Evolutionary conservation across 2,329 filamentous ascomycete genomes (phyloP).

Genomic region (Epichloe brachyelytri): DNA sequence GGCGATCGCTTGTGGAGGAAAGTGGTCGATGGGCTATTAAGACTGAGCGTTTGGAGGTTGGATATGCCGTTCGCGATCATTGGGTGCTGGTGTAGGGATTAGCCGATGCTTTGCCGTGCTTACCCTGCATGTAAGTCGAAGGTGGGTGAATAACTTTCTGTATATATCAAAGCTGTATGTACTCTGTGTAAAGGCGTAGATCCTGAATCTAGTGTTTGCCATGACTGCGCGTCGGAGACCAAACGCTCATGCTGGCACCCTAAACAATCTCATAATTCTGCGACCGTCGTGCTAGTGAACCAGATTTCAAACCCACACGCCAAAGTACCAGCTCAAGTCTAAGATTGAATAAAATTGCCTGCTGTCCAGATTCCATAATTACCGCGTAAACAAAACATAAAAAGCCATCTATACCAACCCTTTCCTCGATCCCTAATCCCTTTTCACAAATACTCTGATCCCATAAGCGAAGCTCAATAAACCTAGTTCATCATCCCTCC

Average conservation of each 20-base stretch:
- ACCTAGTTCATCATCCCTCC: no score
- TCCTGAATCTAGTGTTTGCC: no score
- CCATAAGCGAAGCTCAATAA: no score
- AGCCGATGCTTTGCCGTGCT: constrained; percentile 10
- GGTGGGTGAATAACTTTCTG: background rate
- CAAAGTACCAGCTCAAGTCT: no score
- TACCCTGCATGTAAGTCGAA: background rate
- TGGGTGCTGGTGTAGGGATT: constrained; percentile 1
- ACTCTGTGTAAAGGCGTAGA: no score
- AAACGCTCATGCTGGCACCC: no score
- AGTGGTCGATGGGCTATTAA: background rate
- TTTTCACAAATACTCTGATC: background rate
- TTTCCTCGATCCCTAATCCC: background rate
- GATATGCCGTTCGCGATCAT: constrained; percentile 6
- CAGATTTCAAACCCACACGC: background rate
- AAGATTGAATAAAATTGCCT: background rate
- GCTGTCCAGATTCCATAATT: background rate
- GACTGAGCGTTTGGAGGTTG: constrained; percentile 4
- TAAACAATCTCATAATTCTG: no score
- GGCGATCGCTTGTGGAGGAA: constrained; percentile 6
- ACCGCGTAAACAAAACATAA: background rate
- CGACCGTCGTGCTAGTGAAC: no score
- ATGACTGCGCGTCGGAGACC: no score
- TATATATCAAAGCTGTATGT: no score
- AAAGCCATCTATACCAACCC: background rate